These are phyloP conservation scores for Scheffersomyces segobiensis DNA, from an alignment of 1,139 yeast genomes.

Conservation along the genomic window DNA sequence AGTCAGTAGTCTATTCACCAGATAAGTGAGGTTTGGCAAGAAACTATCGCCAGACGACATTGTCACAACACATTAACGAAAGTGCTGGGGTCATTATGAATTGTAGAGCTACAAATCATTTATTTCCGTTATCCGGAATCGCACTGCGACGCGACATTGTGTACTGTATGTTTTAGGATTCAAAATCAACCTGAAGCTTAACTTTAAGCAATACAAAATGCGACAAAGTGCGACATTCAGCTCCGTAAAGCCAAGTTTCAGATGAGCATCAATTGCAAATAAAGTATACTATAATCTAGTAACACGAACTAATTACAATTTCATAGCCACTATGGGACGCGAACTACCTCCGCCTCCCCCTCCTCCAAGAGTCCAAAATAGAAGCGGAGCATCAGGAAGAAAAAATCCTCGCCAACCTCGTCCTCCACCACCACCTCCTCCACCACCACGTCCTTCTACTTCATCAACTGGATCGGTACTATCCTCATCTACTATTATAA, in stretches of 20 bases:
- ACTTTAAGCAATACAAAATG: neutral
- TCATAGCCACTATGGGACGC: constrained; percentile 19
- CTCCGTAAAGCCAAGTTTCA: neutral
- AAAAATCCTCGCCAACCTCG: constrained; percentile 11
- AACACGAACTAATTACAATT: neutral
- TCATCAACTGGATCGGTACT: neutral
- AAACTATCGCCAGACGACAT: neutral
- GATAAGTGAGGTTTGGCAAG: neutral
- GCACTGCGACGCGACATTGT: neutral
- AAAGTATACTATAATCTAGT: no score
- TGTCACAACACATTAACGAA: neutral
- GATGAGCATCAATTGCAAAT: neutral
- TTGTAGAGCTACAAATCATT: neutral
- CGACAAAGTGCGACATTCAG: neutral
- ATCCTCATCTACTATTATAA: neutral
- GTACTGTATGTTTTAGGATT: neutral
- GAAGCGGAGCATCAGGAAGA: constrained; percentile 7
- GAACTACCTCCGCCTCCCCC: constrained; percentile 35
- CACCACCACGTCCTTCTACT: constrained; percentile 3
- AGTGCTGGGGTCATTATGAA: neutral
- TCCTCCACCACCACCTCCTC: constrained; percentile 9
- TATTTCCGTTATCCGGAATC: neutral
- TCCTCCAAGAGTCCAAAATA: constrained; percentile 18
- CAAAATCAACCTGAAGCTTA: no score
- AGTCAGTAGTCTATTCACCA: neutral